Base-by-base conservation (phyloP, 2,329 filamentous ascomycete genomes). In the Purpureocillium takamizusanense region DNA sequence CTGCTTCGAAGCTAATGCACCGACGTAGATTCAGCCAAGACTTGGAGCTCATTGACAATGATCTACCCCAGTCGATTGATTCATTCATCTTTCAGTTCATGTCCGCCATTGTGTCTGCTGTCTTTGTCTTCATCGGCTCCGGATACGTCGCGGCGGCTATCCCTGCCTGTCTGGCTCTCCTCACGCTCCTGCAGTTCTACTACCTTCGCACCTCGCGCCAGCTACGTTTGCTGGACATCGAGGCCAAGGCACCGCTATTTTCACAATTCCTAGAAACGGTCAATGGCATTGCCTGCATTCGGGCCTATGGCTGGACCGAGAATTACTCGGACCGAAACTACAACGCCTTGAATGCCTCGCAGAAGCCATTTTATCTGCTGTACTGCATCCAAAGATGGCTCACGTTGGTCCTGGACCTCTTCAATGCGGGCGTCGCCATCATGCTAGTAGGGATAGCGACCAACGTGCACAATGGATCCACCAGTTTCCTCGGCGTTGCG, bases 371-470 rank as follows among this genome's bases (percentile, higher is more conserved):
- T 7, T 57, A 74, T 41, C 52, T 72, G 7, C 56, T 72, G 9
- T 66, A 59, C 40, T 62, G 63, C 15, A 65, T 73, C 12, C 70
- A 74, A 42, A 55, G 64, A 17, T 74, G 69, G 69, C 52, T 74
- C 1, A 65, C 56, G 0, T 48, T 74, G 2, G 65, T 69, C 1
- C 48, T 75, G 9, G 67, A 74, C 41, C 48, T 74, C 2, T 34
- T 53, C 4, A 65, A 71, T 1, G 63, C 68, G 1, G 62, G 49
- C 2, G 56, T 75, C 25, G 68, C 68, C 1, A 58, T 66, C 1
- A 45, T 71, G 3, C 47, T 74, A 2, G 63, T 74, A 9, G 53
- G 40, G 4, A 48, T 72, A 2, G 63, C 67, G 2, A 62, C 70
- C 2, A 37, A 43, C 32, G 49, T 72, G 8, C 41, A 43, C 9